Evolutionary conservation across 2,329 filamentous ascomycete species (phyloP).

Genomic region (Tolypocladium ovalisporum): DNA sequence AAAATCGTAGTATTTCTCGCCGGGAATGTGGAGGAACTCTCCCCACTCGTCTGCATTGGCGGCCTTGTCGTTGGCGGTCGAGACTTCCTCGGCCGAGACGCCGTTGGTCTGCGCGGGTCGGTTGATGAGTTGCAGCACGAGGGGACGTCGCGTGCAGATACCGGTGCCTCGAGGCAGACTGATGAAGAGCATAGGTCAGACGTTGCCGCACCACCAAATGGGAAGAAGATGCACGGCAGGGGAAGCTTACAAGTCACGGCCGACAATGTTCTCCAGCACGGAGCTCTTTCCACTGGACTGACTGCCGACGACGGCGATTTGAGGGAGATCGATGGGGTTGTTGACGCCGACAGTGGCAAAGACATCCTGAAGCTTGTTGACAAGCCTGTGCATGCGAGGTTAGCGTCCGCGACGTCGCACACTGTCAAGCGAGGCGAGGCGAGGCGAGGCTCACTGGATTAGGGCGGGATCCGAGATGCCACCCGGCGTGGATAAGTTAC

Average conservation of each 20-base stretch:
- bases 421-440: too few species aligned
- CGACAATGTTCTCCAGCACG: slow-evolving; percentile 96
- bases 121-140: slow-evolving; percentile 97
- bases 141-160: slow-evolving; percentile 91
- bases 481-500: slow-evolving; percentile 32
- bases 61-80: slow-evolving; percentile 65
- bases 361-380: slow-evolving; percentile 99
- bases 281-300: slow-evolving; percentile 99
- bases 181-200: slow-evolving; percentile 9
- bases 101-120: slow-evolving; percentile 67
- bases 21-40: slow-evolving; percentile 95
- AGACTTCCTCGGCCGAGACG: slow-evolving; percentile 52
- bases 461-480: slow-evolving; percentile 57
- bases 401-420: slow-evolving; percentile 1
- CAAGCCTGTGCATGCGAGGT: slow-evolving; percentile 44
- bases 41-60: slow-evolving; percentile 95
- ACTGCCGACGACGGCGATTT: slow-evolving; percentile 96
- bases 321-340: slow-evolving; percentile 97
- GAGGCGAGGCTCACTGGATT: slow-evolving; percentile 43
- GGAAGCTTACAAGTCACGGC: slow-evolving; percentile 82
- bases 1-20: slow-evolving; percentile 96
- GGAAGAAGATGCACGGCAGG: neutral
- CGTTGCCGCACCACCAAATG: neutral
- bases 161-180: slow-evolving; percentile 94
- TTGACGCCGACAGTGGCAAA: slow-evolving; percentile 97